Base-by-base conservation (phyloP, 1,284 basidiomycete genomes). In the Malassezia psittaci region DNA sequence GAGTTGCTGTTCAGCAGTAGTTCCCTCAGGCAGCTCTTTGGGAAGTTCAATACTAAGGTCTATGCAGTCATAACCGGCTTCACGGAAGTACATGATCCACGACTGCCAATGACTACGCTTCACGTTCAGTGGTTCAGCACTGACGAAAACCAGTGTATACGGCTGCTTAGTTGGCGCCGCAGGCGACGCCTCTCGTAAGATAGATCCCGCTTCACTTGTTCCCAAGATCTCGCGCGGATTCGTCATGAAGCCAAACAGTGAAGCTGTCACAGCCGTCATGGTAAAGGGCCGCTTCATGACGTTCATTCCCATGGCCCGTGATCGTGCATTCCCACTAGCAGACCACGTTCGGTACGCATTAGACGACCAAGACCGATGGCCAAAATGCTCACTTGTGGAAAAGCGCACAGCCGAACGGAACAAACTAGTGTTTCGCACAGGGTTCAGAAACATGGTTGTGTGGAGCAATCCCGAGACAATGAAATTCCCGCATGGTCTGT, bases 51-150 rank as follows among this genome's bases (percentile, higher is more conserved):
- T 42, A 13, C 45, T 48, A 11, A 57, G 29, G 46, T 57, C 55
- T 41, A 57, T 52, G 36, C 55, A 57, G 47, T 57, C 55, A 37
- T 57, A 57, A 47, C 55, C 55, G 1, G 44, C 44, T 21, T 52
- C 51, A 32, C 50, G 50, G 51, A 57, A 57, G 46, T 57, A 57
- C 42, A 48, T 38, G 41, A 57, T 57, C 55, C 55, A 57, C 35
- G 55, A 48, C 41, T 57, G 55, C 55, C 55, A 57, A 18, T 43
- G 36, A 38, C 34, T 29, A 21, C 54, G 54, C 13, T 37, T 16
- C 44, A 51, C 54, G 12, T 37, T n/a, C 37, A 51, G 39, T 13
- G 24, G 40, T 13, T 37, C 47, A 37, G 50, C 38, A 39, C 45
- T 48, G 3, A 57, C 44, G 35, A 57, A 57, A 13, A 57, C 55